phyloP scores from a whole-genome alignment of 441 rosid species.

The Croton laevigatus region DNA sequence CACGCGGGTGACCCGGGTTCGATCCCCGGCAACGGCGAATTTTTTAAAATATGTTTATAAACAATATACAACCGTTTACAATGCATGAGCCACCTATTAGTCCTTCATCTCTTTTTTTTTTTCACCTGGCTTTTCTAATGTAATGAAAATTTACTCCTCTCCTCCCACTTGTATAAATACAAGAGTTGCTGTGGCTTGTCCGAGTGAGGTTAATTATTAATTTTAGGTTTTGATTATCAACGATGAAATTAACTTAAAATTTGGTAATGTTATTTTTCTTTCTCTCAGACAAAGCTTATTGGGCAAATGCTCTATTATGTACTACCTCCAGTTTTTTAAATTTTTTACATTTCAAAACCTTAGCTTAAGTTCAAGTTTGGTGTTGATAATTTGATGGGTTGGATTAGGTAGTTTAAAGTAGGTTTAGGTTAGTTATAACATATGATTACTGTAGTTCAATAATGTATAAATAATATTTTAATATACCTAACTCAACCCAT shows the following conservation, averaged over 20 bases:
- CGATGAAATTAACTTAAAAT: background rate
- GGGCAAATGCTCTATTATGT: constrained; percentile 93
- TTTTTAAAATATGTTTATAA: too few species aligned
- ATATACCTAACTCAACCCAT: too few species aligned
- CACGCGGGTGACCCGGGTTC: constrained; percentile 92
- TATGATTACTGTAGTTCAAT: too few species aligned
- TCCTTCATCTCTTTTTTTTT: background rate
- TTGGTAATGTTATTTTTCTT: background rate
- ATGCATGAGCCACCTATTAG: too few species aligned
- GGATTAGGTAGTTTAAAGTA: too few species aligned
- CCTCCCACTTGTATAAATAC: constrained; percentile 55
- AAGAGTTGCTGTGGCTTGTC: constrained; percentile 78
- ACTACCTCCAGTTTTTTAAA: too few species aligned
- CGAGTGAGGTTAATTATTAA: constrained; percentile 58
- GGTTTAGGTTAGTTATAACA: too few species aligned
- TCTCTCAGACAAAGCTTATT: constrained; percentile 67
- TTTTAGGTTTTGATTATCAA: background rate
- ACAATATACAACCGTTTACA: too few species aligned
- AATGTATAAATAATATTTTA: too few species aligned
- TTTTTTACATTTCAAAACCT: too few species aligned
- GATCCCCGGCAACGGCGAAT: constrained; percentile 94
- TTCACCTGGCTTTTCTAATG: background rate
- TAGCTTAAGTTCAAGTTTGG: too few species aligned
- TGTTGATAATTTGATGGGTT: too few species aligned
- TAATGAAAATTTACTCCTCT: background rate